phyloP scores from a whole-genome alignment of 108 stramenopile genomes.

The Pinguiococcus pyrenoidosus region DNA sequence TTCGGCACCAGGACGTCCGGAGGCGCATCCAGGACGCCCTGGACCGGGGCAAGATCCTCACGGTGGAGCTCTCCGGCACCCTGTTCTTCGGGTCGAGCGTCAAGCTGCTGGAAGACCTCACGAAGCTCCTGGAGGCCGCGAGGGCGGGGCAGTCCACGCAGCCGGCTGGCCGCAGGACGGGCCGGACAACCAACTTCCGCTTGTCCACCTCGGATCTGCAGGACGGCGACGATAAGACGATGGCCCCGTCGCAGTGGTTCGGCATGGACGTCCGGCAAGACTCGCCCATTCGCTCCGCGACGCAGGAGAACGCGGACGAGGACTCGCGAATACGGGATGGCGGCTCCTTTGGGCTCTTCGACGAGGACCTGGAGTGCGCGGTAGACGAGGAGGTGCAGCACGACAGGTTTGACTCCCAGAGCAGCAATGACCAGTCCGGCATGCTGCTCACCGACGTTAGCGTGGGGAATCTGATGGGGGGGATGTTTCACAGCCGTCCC shows the following conservation, averaged over 20 bases:
- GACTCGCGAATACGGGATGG: too few relatives aligned
- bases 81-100: slow-evolving; percentile 19
- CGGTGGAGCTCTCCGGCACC: slow-evolving; percentile 9
- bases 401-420: too few relatives aligned
- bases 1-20: slow-evolving; percentile 6
- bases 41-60: slow-evolving; percentile 3
- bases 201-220: neutral
- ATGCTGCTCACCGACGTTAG: too few relatives aligned
- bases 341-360: too few relatives aligned
- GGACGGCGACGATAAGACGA: neutral
- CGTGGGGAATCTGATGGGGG: too few relatives aligned
- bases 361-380: too few relatives aligned
- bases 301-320: neutral
- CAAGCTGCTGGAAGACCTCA: slow-evolving; percentile 9
- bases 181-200: neutral
- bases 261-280: neutral
- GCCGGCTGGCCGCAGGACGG: too few relatives aligned
- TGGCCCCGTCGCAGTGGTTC: neutral
- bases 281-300: neutral
- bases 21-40: slow-evolving; percentile 7
- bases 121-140: neutral
- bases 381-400: too few relatives aligned
- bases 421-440: too few relatives aligned
- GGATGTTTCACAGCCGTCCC: too few relatives aligned
- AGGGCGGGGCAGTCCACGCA: neutral